These are phyloP conservation scores for Solanum corneliomulleri DNA, from an alignment of 257 asterid species.

Conservation along the genomic window DNA sequence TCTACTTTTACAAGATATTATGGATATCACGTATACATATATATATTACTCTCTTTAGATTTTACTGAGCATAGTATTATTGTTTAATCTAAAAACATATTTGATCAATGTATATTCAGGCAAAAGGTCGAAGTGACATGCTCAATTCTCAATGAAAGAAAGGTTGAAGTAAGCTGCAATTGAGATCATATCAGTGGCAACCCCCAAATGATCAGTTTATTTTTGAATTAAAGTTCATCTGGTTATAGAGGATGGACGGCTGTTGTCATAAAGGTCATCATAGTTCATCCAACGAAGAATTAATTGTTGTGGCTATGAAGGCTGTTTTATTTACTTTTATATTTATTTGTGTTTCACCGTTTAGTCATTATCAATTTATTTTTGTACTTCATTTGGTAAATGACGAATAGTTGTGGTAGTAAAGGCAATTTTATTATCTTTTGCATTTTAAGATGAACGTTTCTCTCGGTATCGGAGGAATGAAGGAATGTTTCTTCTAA, in stretches of 20 bases:
- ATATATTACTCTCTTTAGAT: background rate
- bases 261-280: no score
- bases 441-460: no score
- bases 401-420: background rate
- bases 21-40: background rate
- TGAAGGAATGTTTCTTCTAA: background rate
- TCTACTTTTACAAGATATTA: background rate
- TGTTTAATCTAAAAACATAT: background rate
- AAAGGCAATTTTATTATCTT: no score
- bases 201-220: slow-evolving; percentile 1
- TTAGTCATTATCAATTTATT: no score
- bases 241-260: no score
- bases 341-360: background rate
- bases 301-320: background rate
- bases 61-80: background rate
- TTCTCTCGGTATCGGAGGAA: background rate
- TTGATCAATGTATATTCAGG: slow-evolving; percentile 15
- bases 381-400: background rate
- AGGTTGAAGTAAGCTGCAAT: slow-evolving; percentile 56
- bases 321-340: background rate
- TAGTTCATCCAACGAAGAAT: no score
- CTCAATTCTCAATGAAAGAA: slow-evolving; percentile 40
- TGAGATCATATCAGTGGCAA: slow-evolving; percentile 44
- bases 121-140: slow-evolving; percentile 18
- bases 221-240: no score